Evolutionary conservation across 495 filamentous ascomycete genomes (phyloP), one percentile per base, ranked within the genome.

Genomic region (Penicillium crystallinum): DNA sequence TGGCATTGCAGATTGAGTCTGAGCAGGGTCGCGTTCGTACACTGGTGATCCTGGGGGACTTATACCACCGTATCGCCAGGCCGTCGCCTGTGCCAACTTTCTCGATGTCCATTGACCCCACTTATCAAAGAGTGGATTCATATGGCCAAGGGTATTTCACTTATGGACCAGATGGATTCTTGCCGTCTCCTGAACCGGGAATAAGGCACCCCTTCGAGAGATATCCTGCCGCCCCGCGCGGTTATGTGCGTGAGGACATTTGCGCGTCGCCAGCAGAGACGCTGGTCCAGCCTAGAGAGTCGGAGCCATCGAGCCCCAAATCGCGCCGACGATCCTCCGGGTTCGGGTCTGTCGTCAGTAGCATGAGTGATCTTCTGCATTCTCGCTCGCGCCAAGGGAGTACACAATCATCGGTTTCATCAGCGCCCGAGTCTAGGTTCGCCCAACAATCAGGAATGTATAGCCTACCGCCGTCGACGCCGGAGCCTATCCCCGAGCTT

Each of bases 31-130:
- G 60, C 9, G 63, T 62, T 45, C 56, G 67, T 17, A 54, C 51
- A 12, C 54, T 74, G 5, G 35, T 37, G 0, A 54, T 62, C 19
- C 54, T 76, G 19, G 56, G 61, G 14, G 61, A 67, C 30, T 35
- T 75, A n/a, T 69, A 70, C 45, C 66, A 71, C 39, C 61, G 70
- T 2, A 57, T 73, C 25, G 39, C 67, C 7, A 52, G 63, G 39
- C 30, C 46, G 23, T 46, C 36, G 14, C 29, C 54, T 3, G 33
- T 61, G 8, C 27, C 39, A 10, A 43, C 57, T 1, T 33, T 63
- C 5, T 22, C 35, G 10, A 10, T 48, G 19, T 10, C 42, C 6
- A n/a, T 58, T 6, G 59, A 59, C 6, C 62, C 54, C 0, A 9
- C 8, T 2, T 52, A 52, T 37, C 39, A 6, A 1, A 15, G 18